Evolutionary conservation across 2,329 filamentous ascomycete genomes (phyloP).

Genomic region (Clonostachys rhizophaga): DNA sequence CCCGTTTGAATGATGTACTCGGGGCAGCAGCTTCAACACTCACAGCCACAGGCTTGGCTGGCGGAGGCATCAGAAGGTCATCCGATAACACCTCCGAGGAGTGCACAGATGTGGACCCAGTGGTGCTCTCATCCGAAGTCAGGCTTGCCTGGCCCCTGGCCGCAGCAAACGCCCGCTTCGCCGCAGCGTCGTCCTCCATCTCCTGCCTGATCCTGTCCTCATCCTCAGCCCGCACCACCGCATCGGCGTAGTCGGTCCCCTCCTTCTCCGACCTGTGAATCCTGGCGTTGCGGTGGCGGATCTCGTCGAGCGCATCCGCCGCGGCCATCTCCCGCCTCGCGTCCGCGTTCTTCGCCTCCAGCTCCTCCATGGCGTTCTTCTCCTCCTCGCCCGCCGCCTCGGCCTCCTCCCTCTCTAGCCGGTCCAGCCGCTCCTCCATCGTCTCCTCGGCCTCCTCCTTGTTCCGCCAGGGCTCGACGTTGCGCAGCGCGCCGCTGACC

Average conservation of each 20-base stretch:
- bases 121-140: constrained; percentile 38
- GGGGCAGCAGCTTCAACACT: constrained; percentile 23
- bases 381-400: constrained; percentile 63
- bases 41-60: constrained; percentile 6
- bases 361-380: constrained; percentile 87
- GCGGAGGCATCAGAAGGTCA: constrained; percentile 14
- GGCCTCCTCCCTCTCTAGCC: constrained; percentile 72
- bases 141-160: constrained; percentile 44
- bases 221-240: constrained; percentile 48
- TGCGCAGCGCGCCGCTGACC: constrained; percentile 80
- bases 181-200: constrained; percentile 77
- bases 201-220: constrained; percentile 64
- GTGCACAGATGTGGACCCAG: constrained; percentile 11
- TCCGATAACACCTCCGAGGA: background rate
- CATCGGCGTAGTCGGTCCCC: constrained; percentile 54
- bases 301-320: constrained; percentile 92
- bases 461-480: constrained; percentile 86
- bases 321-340: constrained; percentile 95
- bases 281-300: constrained; percentile 83
- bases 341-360: constrained; percentile 91
- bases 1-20: constrained; percentile 67
- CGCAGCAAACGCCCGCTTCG: constrained; percentile 70
- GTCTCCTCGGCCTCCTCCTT: constrained; percentile 65
- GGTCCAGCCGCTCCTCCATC: constrained; percentile 80
- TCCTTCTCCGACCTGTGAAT: constrained; percentile 73